A percentile compares a stretch with the other conserved stretches of the same genome.
These are phyloP conservation scores for Colletotrichum sp. DNA, from an alignment of 2,329 filamentous ascomycete species.

Conservation along the genomic window DNA sequence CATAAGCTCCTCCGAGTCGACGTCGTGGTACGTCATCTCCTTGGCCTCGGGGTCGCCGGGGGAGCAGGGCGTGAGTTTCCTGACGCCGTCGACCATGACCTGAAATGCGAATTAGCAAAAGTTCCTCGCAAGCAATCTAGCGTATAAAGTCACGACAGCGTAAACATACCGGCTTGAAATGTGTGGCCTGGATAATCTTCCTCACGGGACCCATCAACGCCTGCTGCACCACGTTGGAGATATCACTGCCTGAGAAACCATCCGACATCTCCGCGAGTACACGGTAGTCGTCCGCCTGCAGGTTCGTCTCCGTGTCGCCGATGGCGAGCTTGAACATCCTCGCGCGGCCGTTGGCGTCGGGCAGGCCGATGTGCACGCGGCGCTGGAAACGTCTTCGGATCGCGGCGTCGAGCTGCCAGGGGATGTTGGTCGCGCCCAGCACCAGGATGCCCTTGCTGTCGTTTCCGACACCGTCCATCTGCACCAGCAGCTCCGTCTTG, in stretches of 20 bases:
- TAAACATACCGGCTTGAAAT: conserved; percentile 86
- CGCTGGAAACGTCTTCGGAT: conserved; percentile 96
- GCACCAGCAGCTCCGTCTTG: conserved; percentile 97
- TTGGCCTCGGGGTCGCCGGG: conserved; percentile 84
- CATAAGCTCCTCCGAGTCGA: conserved; percentile 82
- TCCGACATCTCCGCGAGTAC: conserved; percentile 83
- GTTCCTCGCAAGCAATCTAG: neutral
- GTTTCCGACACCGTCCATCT: conserved; percentile 98
- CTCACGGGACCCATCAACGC: conserved; percentile 97
- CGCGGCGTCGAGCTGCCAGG: conserved; percentile 96
- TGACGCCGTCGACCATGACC: conserved; percentile 72
- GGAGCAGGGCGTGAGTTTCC: conserved; percentile 87
- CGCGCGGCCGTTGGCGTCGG: conserved; percentile 84
- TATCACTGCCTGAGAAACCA: conserved; percentile 96
- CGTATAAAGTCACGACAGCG: neutral
- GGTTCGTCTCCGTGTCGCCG: conserved; percentile 88
- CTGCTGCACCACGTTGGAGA: conserved; percentile 92
- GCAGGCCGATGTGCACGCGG: conserved; percentile 92
- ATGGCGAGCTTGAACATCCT: conserved; percentile 96
- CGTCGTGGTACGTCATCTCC: conserved; percentile 93
- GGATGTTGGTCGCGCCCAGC: conserved; percentile 95
- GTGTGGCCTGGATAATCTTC: conserved; percentile 95
- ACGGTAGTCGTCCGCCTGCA: conserved; percentile 79
- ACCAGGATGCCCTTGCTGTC: conserved; percentile 94
- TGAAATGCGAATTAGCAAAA: conserved; percentile 34